Base-by-base conservation (phyloP, 2,329 filamentous ascomycete genomes). In the Clonostachys rhizophaga region DNA sequence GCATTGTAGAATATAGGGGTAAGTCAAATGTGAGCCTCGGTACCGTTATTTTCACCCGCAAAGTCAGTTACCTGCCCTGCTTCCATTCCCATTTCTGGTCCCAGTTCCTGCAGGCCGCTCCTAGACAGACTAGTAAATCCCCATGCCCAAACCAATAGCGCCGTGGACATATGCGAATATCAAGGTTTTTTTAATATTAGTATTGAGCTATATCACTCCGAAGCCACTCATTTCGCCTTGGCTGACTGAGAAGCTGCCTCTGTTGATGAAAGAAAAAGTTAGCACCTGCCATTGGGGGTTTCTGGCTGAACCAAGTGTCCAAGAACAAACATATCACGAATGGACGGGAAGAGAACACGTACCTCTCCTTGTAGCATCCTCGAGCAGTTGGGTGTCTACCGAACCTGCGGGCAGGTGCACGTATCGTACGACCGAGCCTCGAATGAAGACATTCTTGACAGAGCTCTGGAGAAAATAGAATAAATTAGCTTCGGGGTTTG, bases 371-470 rank as follows among this genome's bases (percentile, higher is more conserved):
- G 89, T 95, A 17, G 91, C 91, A 72, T 96, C 91, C 72, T 96
- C 91, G 51, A 96, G 70, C 52, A 96, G 69, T 34, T 89, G 86
- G 24, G 91, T 86, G 63, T 96, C 91, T 37, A 96, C 91, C 40
- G 88, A 86, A 30, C 76, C 79, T 8, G 86, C 85, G 1, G 91
- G 91, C 44, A 96, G 73, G 66, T 96, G 89, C 44, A 96, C 90
- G 62, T 96, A 96, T 57, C 91, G 80, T 54, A 96, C 91, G 41
- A 96, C 91, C 48, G 89, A 95, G 34, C 91, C 91, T 59, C 91
- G 82, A 60, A 96, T 95, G 64, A 96, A 96, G 70, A 96, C 90
- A 62, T 95, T 96, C 74, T 95, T 95, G 55, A 96, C 91, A 16
- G 90, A 82, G 67, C 78, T 83, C 77, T 81, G 49, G 12, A 13